phyloP scores from a whole-genome alignment of 2,329 filamentous ascomycete genomes.

The Cylindrodendrum hubeiense region DNA sequence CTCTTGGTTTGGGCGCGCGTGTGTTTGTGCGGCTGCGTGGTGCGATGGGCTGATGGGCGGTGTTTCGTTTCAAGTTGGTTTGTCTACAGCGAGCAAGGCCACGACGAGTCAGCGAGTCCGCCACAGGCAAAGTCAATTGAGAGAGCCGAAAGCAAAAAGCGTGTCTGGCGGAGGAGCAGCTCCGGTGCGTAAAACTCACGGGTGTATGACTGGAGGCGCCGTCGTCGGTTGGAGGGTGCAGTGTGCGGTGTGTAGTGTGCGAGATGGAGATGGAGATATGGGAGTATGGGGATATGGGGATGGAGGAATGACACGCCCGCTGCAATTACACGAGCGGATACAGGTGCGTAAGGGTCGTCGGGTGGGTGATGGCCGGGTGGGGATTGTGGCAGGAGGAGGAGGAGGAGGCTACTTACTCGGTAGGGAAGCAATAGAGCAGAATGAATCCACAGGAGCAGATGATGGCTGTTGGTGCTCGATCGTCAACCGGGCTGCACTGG shows the following conservation, averaged over 20 bases:
- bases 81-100: conserved; percentile 7
- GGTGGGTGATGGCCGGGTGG: background rate
- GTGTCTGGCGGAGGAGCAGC: background rate
- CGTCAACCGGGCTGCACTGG: too few species aligned
- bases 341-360: too few species aligned
- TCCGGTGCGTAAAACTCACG: conserved; percentile 4
- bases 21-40: conserved; percentile 21
- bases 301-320: conserved; percentile 5
- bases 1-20: conserved; percentile 8
- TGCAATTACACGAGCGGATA: conserved; percentile 10
- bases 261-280: conserved; percentile 2
- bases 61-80: conserved; percentile 33
- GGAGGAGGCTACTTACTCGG: too few species aligned
- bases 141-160: background rate
- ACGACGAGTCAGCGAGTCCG: conserved; percentile 15
- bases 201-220: background rate
- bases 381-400: background rate
- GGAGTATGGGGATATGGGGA: background rate
- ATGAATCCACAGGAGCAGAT: too few species aligned
- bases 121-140: conserved; percentile 3
- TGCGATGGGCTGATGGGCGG: conserved; percentile 22
- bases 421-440: too few species aligned
- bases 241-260: background rate
- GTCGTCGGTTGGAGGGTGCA: background rate
- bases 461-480: too few species aligned